A percentile compares a stretch with the other conserved stretches of the same genome.
These are phyloP conservation scores for Nicotiana obtusifolia DNA, from an alignment of 257 asterid species.

Conservation along the genomic window DNA sequence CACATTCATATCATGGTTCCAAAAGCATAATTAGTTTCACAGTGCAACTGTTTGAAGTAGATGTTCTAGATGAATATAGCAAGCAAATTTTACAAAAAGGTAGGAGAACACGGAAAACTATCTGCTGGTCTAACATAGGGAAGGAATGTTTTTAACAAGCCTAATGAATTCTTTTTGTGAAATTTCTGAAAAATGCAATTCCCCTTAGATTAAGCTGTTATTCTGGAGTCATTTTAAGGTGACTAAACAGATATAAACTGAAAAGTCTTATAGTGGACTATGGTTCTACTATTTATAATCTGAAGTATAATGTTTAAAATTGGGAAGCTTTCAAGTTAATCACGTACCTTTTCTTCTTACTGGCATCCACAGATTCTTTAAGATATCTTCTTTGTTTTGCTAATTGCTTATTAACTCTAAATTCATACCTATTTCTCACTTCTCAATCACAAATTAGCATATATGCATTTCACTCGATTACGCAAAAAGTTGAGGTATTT, in stretches of 20 bases:
- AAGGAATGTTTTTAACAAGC: neutral
- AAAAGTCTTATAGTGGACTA: neutral
- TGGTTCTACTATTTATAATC: neutral
- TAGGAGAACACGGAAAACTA: neutral
- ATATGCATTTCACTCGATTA: neutral
- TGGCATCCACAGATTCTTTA: neutral
- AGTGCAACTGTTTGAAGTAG: neutral
- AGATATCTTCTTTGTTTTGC: neutral
- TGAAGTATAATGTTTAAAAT: neutral
- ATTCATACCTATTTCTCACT: neutral
- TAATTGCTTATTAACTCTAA: neutral
- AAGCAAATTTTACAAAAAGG: neutral
- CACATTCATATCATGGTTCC: neutral
- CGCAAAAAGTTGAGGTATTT: neutral
- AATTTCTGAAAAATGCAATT: neutral
- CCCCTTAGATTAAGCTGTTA: neutral
- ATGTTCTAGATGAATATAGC: neutral
- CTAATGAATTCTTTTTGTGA: neutral
- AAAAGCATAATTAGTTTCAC: neutral
- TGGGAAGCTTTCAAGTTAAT: constrained; percentile 6
- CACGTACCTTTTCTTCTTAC: neutral
- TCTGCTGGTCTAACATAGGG: neutral
- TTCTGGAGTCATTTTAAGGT: neutral
- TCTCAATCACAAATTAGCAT: neutral
- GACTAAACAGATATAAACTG: neutral